Conservation (phyloP, 192 early-diverging fungal species). For the Oehlia diaphana region DNA sequence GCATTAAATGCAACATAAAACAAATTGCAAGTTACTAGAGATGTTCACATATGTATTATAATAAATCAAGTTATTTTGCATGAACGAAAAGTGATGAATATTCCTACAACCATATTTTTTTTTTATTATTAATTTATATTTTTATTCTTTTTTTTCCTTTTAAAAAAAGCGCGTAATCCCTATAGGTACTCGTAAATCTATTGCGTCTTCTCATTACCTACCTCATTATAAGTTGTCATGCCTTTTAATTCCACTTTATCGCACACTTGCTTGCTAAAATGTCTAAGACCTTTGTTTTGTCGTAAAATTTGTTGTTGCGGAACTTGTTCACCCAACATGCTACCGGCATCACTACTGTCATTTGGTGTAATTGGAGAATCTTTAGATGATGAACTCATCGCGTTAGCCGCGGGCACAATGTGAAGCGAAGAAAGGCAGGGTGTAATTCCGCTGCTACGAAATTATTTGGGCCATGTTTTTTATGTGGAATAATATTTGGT, state of each 20-base stretch:
- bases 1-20: constrained; percentile 2
- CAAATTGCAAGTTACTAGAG: constrained; percentile 29
- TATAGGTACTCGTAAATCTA: background rate
- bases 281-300: constrained; percentile 56
- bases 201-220: background rate
- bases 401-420: background rate
- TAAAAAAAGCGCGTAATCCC: background rate
- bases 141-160: background rate
- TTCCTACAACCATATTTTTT: background rate
- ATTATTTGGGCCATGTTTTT: too few relatives aligned
- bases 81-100: background rate
- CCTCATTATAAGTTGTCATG: constrained; percentile 63
- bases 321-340: constrained; percentile 15
- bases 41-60: background rate
- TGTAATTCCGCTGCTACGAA: background rate
- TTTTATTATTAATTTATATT: background rate
- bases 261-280: constrained; percentile 62
- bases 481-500: background rate
- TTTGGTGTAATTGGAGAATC: constrained; percentile 13
- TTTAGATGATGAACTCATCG: constrained; percentile 2
- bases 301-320: constrained; percentile 31
- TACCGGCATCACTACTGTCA: constrained; percentile 25
- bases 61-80: background rate
- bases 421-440: background rate
- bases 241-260: constrained; percentile 61